Conservation (phyloP, 495 filamentous ascomycete genomes). For the Bacidia rubella region DNA sequence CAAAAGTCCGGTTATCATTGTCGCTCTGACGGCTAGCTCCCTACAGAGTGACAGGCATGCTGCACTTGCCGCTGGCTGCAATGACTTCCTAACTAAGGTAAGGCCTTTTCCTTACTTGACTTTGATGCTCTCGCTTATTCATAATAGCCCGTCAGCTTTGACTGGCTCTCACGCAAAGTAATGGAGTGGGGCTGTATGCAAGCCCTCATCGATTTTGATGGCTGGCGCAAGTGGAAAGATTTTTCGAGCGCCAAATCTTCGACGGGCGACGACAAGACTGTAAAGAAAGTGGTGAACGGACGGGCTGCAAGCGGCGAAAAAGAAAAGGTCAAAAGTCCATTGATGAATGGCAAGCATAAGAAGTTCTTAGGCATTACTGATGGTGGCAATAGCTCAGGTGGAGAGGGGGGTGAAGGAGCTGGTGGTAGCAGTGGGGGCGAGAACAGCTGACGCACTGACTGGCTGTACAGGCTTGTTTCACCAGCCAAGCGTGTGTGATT, state of each 20-base stretch:
- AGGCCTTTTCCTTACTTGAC: constrained; percentile 11
- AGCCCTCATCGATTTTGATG: constrained; percentile 95
- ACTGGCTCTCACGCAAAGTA: constrained; percentile 93
- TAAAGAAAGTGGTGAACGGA: background rate
- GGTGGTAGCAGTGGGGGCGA: background rate
- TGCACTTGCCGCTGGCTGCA: constrained; percentile 88
- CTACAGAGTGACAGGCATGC: constrained; percentile 91
- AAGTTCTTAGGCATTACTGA: constrained; percentile 3
- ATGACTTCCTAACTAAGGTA: constrained; percentile 98
- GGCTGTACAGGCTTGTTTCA: no score
- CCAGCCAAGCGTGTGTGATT: no score
- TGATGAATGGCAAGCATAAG: background rate
- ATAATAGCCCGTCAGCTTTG: constrained; percentile 80
- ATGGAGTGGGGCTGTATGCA: constrained; percentile 99
- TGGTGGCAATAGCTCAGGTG: background rate
- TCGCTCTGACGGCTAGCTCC: constrained; percentile 84
- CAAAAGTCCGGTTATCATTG: constrained; percentile 94
- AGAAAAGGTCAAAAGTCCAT: background rate
- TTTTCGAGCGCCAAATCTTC: constrained; percentile 31
- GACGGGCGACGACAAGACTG: constrained; percentile 4
- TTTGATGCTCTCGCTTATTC: constrained; percentile 9
- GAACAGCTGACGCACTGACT: background rate
- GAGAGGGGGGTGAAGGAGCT: background rate
- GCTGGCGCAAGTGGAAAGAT: constrained; percentile 95
- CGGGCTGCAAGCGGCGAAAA: background rate